phyloP scores from a whole-genome alignment of 139 green algal species.

The Micromonas pusilla region DNA sequence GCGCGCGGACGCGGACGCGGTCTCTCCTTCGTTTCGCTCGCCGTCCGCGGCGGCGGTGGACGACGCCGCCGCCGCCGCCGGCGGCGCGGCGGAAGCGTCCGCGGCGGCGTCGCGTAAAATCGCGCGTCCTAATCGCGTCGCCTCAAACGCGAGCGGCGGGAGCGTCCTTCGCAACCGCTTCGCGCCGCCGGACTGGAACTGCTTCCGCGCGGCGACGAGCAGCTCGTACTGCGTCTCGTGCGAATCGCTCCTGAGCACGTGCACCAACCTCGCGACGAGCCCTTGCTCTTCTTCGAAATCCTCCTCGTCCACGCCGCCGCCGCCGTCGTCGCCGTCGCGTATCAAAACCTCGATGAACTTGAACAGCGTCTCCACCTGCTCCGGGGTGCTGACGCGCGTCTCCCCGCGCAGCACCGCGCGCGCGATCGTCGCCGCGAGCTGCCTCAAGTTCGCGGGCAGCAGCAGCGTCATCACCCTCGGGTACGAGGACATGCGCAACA shows the following conservation, averaged over 20 bases:
- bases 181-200: conserved; percentile 59
- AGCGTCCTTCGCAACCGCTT: conserved; percentile 65
- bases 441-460: conserved; percentile 52
- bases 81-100: not conserved
- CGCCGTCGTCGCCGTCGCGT: not conserved
- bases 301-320: conserved; percentile 25
- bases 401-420: conserved; percentile 48
- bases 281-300: conserved; percentile 79
- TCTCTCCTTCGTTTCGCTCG: not conserved
- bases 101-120: not conserved
- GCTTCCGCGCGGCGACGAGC: conserved; percentile 48
- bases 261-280: conserved; percentile 80
- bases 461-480: conserved; percentile 72
- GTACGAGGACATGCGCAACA: conserved; percentile 73
- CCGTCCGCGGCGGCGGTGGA: not conserved
- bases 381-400: conserved; percentile 34
- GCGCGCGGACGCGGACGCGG: conserved; percentile 1
- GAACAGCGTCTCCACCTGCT: conserved; percentile 52
- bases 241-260: conserved; percentile 55
- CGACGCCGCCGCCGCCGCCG: not conserved
- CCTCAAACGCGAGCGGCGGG: conserved; percentile 64
- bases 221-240: conserved; percentile 58
- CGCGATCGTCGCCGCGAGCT: conserved; percentile 70
- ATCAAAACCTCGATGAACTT: conserved; percentile 29
- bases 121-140: conserved; percentile 45